Conservation (phyloP, 2,329 filamentous ascomycete species). For the Nothopassalora personata region DNA sequence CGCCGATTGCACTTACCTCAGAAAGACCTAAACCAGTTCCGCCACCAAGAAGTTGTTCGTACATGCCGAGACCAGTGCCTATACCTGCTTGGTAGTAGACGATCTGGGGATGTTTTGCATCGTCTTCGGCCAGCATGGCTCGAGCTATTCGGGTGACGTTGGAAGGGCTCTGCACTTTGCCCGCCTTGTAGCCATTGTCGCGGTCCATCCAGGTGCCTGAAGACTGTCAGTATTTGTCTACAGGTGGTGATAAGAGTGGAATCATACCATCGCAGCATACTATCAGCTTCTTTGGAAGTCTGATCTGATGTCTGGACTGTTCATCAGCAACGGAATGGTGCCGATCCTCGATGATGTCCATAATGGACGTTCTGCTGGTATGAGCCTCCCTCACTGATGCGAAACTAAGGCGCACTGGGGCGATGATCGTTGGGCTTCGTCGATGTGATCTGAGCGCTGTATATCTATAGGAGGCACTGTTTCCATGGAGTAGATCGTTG, state of each 20-base stretch:
- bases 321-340: slow-evolving; percentile 11
- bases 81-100: slow-evolving; percentile 37
- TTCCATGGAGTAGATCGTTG: neutral
- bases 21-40: slow-evolving; percentile 32
- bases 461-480: neutral
- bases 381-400: neutral
- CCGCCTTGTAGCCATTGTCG: slow-evolving; percentile 31
- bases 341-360: neutral
- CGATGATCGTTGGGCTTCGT: neutral
- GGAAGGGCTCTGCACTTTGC: slow-evolving; percentile 30
- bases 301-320: slow-evolving; percentile 11
- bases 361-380: neutral
- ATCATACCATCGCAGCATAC: slow-evolving; percentile 25
- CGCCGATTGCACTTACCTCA: slow-evolving; percentile 10
- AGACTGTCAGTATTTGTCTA: neutral
- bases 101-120: slow-evolving; percentile 33
- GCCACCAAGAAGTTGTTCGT: slow-evolving; percentile 31
- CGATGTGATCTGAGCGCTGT: neutral
- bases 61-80: slow-evolving; percentile 32
- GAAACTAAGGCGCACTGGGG: neutral
- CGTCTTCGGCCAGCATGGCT: slow-evolving; percentile 32
- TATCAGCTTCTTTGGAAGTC: slow-evolving; percentile 24
- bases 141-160: slow-evolving; percentile 35
- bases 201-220: slow-evolving; percentile 33
- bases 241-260: too few species aligned